Percentiles rank a stretch among this genome's conserved stretches.
Evolutionary conservation across 1,139 yeast species (phyloP).

Genomic region (Hemisphaericaspora xylanilytica): DNA sequence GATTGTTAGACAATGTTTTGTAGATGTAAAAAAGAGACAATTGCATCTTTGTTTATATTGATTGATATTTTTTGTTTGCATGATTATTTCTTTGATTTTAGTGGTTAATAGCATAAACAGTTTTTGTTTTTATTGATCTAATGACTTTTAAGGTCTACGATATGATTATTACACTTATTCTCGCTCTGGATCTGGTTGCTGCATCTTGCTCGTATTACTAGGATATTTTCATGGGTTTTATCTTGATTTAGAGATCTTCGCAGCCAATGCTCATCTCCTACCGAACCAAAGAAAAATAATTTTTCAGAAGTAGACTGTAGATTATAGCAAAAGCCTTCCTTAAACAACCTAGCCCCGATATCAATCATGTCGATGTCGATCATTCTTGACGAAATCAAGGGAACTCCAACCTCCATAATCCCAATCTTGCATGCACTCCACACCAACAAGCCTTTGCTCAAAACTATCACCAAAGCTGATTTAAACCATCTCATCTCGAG

Average conservation of each 20-base stretch:
- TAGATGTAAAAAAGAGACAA: too few species aligned
- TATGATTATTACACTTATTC: too few species aligned
- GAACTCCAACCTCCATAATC: conserved; percentile 32
- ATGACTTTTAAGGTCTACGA: too few species aligned
- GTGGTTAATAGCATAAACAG: not conserved
- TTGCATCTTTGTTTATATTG: too few species aligned
- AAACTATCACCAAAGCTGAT: conserved; percentile 48
- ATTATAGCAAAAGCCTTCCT: too few species aligned
- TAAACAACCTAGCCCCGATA: not conserved
- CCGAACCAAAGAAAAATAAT: not conserved
- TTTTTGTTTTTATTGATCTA: not conserved
- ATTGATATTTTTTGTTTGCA: not conserved
- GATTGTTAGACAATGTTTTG: conserved; percentile 32
- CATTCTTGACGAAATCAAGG: conserved; percentile 36
- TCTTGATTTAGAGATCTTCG: too few species aligned
- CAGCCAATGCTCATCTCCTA: not conserved
- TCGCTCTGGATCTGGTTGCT: too few species aligned
- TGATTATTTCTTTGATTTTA: not conserved
- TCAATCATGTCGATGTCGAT: conserved; percentile 17
- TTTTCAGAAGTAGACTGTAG: not conserved
- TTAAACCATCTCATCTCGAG: conserved; percentile 56
- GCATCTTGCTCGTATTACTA: too few species aligned
- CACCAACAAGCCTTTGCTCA: conserved; percentile 30
- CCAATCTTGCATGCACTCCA: conserved; percentile 35
- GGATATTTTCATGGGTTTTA: too few species aligned